A percentile compares a stretch with the other conserved stretches of the same genome.
Evolutionary conservation across 2,329 filamentous ascomycete species (phyloP).

Genomic region (Trichoderma harzianum): DNA sequence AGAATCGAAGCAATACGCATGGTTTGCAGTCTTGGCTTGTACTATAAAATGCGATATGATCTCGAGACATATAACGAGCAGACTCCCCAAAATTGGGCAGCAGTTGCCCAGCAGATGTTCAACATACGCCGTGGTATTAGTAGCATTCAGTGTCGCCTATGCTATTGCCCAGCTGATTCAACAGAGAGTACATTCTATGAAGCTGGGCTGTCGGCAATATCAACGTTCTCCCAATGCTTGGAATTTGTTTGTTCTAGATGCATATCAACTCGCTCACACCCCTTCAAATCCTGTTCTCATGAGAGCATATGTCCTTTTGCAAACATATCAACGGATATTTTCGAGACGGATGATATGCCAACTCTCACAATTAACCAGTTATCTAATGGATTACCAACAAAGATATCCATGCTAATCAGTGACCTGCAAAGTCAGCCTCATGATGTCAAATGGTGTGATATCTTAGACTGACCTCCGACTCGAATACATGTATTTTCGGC

Average conservation of each 20-base stretch:
- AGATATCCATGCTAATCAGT: not conserved
- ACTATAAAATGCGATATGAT: conserved; percentile 35
- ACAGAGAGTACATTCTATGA: conserved; percentile 26
- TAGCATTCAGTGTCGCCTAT: conserved; percentile 28
- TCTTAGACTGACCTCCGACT: rapidly evolving
- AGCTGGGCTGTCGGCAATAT: not conserved
- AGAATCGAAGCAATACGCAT: conserved; percentile 44
- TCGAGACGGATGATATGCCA: not conserved
- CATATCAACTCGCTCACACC: not conserved
- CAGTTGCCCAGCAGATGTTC: conserved; percentile 34
- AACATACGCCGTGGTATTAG: conserved; percentile 32
- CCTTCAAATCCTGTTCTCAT: not conserved
- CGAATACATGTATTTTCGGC: not conserved
- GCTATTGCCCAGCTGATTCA: conserved; percentile 26
- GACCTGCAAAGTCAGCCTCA: not conserved
- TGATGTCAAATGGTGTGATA: not conserved
- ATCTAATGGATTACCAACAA: not conserved
- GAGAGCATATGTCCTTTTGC: not conserved
- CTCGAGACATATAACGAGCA: not conserved
- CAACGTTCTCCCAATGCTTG: conserved; percentile 34
- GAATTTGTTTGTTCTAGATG: conserved; percentile 29
- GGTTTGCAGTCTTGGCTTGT: conserved; percentile 44
- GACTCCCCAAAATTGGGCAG: conserved; percentile 19
- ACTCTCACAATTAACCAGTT: not conserved
- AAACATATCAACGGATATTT: not conserved